Evolutionary conservation across 768 basidiomycete genomes (phyloP), one percentile per base, ranked within the genome.

Genomic region (Leccinum ochraceum): DNA sequence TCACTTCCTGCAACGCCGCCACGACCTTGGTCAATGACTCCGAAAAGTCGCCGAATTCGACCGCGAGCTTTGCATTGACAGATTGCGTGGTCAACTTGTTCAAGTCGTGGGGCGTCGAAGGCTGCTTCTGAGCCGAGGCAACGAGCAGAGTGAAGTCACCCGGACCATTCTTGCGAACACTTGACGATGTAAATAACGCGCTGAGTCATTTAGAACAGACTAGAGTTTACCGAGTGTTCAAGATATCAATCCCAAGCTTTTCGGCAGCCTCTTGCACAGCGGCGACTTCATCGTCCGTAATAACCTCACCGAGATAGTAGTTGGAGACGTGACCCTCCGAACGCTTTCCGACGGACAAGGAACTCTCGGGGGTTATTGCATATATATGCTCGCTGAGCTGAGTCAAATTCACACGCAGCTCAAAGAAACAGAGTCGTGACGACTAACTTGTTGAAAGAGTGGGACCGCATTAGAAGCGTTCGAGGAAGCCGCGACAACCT

Each of bases 341-440:
- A 49, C 87, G 89, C 71, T 94, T 94, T 55, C 93, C 93, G 63
- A 95, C 88, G 71, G 83, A 87, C 59, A 92, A 79, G 54, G 80
- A 83, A 1, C 81, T 72, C 69, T 90, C 87, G 2, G 93, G 92
- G 26, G 75, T 68, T 13, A 80, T 66, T 3, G 86, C 77, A 71
- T 93, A 95, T 49, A 95, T 89, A 69, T 91, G 85, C 1, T 81
- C 85, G 72, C 85, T 85, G 64, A 94, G 76, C 89, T 93, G 65
- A 2, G 34, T 58, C 58, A 49, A 37, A 46, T 63, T 59, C 9
- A 36, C 28, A 48, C 48, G 34, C 50, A 16, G 37, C 44, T 57
- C 57, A 57, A 30, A 20, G 58, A 11, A 58, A 30, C 9, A 52
- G 49, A 42, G 8, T 24, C 63, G 4, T 50, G 8, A 28, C 16